Evolutionary conservation across 805 yeast genomes (phyloP).

Genomic region (Metschnikowia anglica): DNA sequence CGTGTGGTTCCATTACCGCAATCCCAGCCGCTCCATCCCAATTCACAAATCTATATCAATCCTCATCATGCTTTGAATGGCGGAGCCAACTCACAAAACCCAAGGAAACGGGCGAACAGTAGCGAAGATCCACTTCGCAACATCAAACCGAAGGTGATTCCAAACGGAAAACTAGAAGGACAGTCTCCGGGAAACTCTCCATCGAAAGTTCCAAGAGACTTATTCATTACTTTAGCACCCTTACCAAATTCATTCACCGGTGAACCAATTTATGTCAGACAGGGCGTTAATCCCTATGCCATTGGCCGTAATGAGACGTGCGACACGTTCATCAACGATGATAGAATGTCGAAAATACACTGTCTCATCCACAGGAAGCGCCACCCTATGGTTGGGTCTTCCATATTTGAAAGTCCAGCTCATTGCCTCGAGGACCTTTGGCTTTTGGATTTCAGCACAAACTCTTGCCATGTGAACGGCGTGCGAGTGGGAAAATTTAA

Average conservation of each 20-base stretch:
- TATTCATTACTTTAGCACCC: conserved; percentile 62
- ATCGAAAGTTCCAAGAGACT: conserved; percentile 47
- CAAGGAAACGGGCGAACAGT: background rate
- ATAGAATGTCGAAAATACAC: conserved; percentile 79
- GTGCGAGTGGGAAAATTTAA: conserved; percentile 57
- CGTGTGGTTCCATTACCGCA: conserved; percentile 45
- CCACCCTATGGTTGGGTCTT: conserved; percentile 52
- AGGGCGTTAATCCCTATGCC: conserved; percentile 63
- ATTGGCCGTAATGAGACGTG: conserved; percentile 72
- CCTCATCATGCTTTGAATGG: background rate
- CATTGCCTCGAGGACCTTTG: conserved; percentile 73
- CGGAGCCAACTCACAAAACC: background rate
- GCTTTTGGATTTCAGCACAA: conserved; percentile 77
- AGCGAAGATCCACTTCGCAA: background rate
- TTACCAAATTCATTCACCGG: conserved; percentile 43
- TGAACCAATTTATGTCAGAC: conserved; percentile 58
- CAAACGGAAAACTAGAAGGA: background rate
- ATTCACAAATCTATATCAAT: background rate
- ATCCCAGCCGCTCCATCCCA: conserved; percentile 28
- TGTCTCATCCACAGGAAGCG: conserved; percentile 65
- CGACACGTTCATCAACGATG: conserved; percentile 64
- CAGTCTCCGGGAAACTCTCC: background rate
- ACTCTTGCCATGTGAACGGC: conserved; percentile 72
- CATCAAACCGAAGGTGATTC: background rate
- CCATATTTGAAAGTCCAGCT: conserved; percentile 67